A percentile compares a stretch with the other conserved stretches of the same genome.
Evolutionary conservation across 1,284 basidiomycete species (phyloP).

Genomic region (Trichosporon asahii): DNA sequence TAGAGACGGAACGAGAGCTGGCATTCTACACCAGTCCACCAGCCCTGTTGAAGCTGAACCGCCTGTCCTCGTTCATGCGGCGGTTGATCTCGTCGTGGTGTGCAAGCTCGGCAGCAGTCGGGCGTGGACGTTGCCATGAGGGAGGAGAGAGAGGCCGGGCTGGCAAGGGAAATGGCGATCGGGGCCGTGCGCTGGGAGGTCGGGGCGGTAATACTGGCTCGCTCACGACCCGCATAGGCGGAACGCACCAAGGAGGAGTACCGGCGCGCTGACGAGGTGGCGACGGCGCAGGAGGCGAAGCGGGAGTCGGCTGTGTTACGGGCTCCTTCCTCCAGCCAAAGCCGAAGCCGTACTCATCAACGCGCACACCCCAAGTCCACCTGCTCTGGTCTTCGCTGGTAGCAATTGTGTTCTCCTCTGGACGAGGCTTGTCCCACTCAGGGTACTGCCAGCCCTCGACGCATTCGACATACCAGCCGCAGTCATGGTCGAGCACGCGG

Average conservation of each 20-base stretch:
- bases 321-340: not conserved
- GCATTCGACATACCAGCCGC: not conserved
- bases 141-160: not conserved
- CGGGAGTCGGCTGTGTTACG: no score
- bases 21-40: not conserved
- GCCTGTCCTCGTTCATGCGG: not conserved
- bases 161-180: not conserved
- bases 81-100: not conserved
- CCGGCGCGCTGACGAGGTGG: no score
- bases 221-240: not conserved
- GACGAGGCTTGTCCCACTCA: not conserved
- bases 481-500: not conserved
- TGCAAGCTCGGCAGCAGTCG: not conserved
- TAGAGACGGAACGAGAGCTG: not conserved
- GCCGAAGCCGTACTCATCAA: not conserved
- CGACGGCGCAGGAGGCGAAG: not conserved
- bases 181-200: not conserved
- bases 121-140: not conserved
- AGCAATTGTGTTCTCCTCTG: not conserved
- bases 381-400: not conserved
- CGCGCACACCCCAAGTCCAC: not conserved
- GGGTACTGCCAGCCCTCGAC: constrained; percentile 7
- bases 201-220: not conserved
- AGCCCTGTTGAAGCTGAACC: not conserved
- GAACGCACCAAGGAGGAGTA: not conserved